Base-by-base conservation (phyloP, 768 basidiomycete genomes). In the Macrolepiota fuliginosa region DNA sequence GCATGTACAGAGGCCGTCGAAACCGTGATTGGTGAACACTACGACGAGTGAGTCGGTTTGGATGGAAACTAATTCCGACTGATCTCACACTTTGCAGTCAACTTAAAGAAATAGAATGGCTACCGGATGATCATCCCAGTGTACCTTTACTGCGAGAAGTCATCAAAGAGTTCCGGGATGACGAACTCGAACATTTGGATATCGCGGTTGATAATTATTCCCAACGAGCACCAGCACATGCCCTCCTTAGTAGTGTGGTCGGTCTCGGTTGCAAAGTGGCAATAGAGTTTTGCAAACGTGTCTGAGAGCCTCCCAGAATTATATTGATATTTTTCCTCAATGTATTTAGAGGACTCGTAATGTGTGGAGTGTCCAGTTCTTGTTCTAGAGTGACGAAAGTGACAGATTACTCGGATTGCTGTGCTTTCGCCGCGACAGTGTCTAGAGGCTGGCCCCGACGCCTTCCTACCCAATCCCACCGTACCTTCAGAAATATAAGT, bases 1-100 rank as follows among this genome's bases (percentile, higher is more conserved):
- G 96, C 96, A 5, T 98, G 96, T 69, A 98, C 96, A 0, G 96
- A 98, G 73, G 96, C 96, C 0, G 95, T 98, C 19, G 96, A 98
- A 73, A 97, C 96, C 0, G 94, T 94, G 59, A 98, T 98, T 56
- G 96, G 96, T 42, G 96, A 98, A 73, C 96, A 98, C 74, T 98
- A 98, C 68, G 93, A 98, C 72, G 94, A 97, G 96, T 96, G 71
- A 70, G 92, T 82, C 12, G n/a, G 27, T 58, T 49, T 39, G 58
- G n/a, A 39, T 9, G 19, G 27, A 24, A 22, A 19, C 15, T 55
- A 35, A 12, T 19, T 27, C 49, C 36, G 46, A 42, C 46, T 64
- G 58, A 58, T 61, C 63, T 60, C 49, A 66, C 50, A 55, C 40
- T 39, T 32, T 49, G 61, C 69, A 97, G 95, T 68, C 96, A 98